Percentiles rank a stretch among this genome's conserved stretches.
Evolutionary conservation across 1,284 basidiomycete species (phyloP).

Genomic region (Leccinum griseonigrum): DNA sequence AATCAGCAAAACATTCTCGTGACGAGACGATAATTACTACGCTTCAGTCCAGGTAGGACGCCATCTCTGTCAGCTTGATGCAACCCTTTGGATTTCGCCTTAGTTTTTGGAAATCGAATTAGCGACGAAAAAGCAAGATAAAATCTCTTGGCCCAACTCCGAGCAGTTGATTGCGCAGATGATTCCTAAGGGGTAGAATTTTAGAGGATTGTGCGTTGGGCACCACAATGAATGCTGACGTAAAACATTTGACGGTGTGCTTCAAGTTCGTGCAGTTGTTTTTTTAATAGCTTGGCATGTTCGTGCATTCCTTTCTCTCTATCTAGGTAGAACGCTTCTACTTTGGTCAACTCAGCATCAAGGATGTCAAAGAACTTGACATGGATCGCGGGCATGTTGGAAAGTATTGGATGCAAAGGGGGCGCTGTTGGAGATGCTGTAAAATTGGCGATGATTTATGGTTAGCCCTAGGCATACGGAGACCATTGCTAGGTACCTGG

Average conservation of each 20-base stretch:
- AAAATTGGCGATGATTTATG: background rate
- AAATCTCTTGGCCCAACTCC: constrained; percentile 15
- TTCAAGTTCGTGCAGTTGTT: constrained; percentile 73
- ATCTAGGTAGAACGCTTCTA: constrained; percentile 78
- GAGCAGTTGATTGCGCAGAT: constrained; percentile 1
- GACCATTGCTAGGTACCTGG: constrained; percentile 14
- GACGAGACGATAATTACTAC: constrained; percentile 6
- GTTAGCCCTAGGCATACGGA: background rate
- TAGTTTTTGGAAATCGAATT: background rate
- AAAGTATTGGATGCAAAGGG: constrained; percentile 51
- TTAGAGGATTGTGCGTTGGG: constrained; percentile 5
- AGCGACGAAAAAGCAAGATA: constrained; percentile 11
- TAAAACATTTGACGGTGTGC: constrained; percentile 69
- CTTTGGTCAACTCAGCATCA: constrained; percentile 76
- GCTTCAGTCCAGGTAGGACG: constrained; percentile 1
- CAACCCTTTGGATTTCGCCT: background rate
- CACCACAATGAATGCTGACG: constrained; percentile 39
- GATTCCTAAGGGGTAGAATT: constrained; percentile 21
- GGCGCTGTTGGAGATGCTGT: constrained; percentile 22
- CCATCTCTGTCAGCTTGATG: background rate
- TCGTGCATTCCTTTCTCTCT: constrained; percentile 68
- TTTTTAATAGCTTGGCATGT: constrained; percentile 51
- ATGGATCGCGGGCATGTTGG: constrained; percentile 58
- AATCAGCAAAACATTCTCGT: background rate
- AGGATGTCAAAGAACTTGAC: constrained; percentile 72